phyloP scores from a whole-genome alignment of 805 yeast genomes.

The Alloascoidea hylecoeti region DNA sequence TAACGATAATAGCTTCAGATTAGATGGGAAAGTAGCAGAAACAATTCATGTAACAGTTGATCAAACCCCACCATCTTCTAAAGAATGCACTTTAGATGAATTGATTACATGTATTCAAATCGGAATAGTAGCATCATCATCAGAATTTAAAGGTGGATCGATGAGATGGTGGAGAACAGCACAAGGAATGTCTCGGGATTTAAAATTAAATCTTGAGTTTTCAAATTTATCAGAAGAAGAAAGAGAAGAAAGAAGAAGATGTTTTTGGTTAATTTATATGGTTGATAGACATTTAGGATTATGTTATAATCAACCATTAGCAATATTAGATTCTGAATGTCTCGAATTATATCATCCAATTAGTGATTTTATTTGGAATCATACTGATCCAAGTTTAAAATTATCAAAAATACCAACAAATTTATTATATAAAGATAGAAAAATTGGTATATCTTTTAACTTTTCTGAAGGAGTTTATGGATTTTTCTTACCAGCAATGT shows the following conservation, averaged over 20 bases:
- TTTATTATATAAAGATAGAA: slow-evolving; percentile 16
- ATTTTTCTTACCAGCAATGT: slow-evolving; percentile 20
- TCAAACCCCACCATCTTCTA: slow-evolving; percentile 12
- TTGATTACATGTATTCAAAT: slow-evolving; percentile 16
- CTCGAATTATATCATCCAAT: slow-evolving; percentile 18
- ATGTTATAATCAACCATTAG: slow-evolving; percentile 20
- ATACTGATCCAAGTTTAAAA: slow-evolving; percentile 11
- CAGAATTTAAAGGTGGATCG: slow-evolving; percentile 17
- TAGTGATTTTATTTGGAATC: slow-evolving; percentile 20
- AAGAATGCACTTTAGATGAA: slow-evolving; percentile 15
- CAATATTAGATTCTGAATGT: slow-evolving; percentile 19
- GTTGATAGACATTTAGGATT: slow-evolving; percentile 24
- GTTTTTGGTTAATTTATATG: slow-evolving; percentile 26
- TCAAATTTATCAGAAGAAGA: slow-evolving; percentile 14
- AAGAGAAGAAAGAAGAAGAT: slow-evolving; percentile 23
- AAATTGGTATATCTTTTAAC: slow-evolving; percentile 12
- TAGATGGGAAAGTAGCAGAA: too few species aligned
- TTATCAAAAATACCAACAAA: slow-evolving; percentile 17
- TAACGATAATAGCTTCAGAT: too few species aligned
- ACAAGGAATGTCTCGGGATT: slow-evolving; percentile 16
- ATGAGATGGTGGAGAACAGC: slow-evolving; percentile 18
- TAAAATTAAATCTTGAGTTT: slow-evolving; percentile 14
- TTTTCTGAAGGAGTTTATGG: slow-evolving; percentile 22
- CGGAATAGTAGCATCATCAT: slow-evolving; percentile 17
- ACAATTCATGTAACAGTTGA: slow-evolving; percentile 11